Base-by-base conservation (phyloP, 441 rosid species). In the Sinapis alba region DNA sequence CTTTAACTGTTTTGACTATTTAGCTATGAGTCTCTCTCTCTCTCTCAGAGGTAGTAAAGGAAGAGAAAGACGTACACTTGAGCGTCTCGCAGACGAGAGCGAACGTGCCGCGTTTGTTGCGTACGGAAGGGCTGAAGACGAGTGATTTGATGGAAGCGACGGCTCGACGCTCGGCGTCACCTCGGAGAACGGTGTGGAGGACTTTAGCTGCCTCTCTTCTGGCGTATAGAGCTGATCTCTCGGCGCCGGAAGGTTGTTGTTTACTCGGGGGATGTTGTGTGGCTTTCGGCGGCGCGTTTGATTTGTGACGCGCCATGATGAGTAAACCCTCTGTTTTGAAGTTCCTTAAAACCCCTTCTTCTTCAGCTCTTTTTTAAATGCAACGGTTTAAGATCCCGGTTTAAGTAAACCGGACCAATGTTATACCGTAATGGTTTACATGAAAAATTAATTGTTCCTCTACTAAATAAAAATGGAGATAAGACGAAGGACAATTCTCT, bases 21-120 rank as follows among this genome's bases (percentile, higher is more conserved):
- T 3, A 32, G 19, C 15, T 41, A 34, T 41, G 47, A 41, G 19
- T 1, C 1, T 41, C 47, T 4, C 2, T 41, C n/a, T n/a, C n/a
- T n/a, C n/a, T n/a, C n/a, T n/a, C n/a, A n/a, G 53, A 45, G 53
- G 1, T 30, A 30, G 9, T 30, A 30, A 7, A 30, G 3, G 9
- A 30, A 23, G 18, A 19, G 20, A 60, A 0, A 20, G 26, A 15
- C 36, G 10, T 83, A 94, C 98, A 80, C 80, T 92, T 92, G 24
- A 94, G 90, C 19, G 99, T 94, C 75, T 94, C 89, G 82, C 97
- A 94, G 63, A 94, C 99, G 43, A 94, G 86, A 82, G 99, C 97
- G 72, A 83, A 87, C 62, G 97, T 94, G 47, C 89, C 98, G 68
- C 79, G 87, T 78, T 94, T 94, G 86, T 94, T 94, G 59, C 79